Evolutionary conservation across 108 stramenopile species (phyloP).

Genomic region (Skeletonema marinoi): DNA sequence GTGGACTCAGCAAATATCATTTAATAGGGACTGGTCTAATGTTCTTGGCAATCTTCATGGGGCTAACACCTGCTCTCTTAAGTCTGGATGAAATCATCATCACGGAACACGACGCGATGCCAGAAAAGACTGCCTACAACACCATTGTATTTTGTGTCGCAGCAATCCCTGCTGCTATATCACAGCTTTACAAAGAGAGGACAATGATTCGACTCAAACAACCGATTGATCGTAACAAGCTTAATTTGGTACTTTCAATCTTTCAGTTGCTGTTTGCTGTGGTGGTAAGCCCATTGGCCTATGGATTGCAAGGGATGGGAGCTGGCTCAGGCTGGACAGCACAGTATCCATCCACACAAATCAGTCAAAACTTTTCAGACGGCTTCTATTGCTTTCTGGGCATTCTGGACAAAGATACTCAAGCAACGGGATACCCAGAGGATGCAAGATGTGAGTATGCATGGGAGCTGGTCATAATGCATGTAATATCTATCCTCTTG

Average conservation of each 20-base stretch:
- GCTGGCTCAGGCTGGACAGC: slow-evolving; percentile 59
- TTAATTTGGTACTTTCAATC: slow-evolving; percentile 73
- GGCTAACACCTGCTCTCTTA: slow-evolving; percentile 64
- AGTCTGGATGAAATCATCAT: slow-evolving; percentile 64
- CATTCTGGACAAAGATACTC: slow-evolving; percentile 56
- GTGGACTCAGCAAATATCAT: slow-evolving; percentile 68
- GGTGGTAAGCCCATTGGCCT: slow-evolving; percentile 78
- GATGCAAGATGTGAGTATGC: slow-evolving; percentile 58
- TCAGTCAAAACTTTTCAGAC: slow-evolving; percentile 69
- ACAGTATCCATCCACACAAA: slow-evolving; percentile 68
- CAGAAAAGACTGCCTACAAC: slow-evolving; percentile 72
- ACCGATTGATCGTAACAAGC: slow-evolving; percentile 73
- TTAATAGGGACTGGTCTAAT: slow-evolving; percentile 65
- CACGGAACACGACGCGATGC: slow-evolving; percentile 60
- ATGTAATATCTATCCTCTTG: slow-evolving; percentile 74
- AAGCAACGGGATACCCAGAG: slow-evolving; percentile 60
- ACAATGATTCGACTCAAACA: slow-evolving; percentile 71
- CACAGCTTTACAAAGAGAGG: slow-evolving; percentile 86
- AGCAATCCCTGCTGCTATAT: slow-evolving; percentile 74
- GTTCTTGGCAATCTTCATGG: slow-evolving; percentile 70
- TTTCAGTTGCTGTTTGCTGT: slow-evolving; percentile 80
- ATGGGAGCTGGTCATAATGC: slow-evolving; percentile 53
- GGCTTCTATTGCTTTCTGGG: slow-evolving; percentile 81
- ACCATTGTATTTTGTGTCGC: slow-evolving; percentile 71
- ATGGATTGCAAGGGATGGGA: slow-evolving; percentile 74